Base-by-base conservation (phyloP, 2,329 filamentous ascomycete species). In the Chaetomium globosum region DNA sequence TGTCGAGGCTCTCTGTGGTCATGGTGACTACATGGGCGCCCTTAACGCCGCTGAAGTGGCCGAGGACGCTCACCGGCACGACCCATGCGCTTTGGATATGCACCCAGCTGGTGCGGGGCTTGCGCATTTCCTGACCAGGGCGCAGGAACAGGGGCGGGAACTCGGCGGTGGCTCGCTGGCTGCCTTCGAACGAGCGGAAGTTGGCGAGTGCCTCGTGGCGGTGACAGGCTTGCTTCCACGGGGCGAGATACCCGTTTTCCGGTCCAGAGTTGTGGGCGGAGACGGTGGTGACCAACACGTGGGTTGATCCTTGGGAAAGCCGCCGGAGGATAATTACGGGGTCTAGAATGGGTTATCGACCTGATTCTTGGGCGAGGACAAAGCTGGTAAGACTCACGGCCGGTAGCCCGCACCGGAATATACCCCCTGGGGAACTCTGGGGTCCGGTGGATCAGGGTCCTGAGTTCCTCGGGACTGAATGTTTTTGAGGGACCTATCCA, bases 111-210 rank as follows among this genome's bases (percentile, higher is more conserved):
- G 71, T 49, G 23, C 33, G 31, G 0, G 67, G 65, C 62, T 73
- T 73, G 21, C 71, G 70, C 66, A 73, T 68, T n/a, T 26, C 26
- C 23, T 64, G 59, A 10, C 66, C 68, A 7, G 66, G 68, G 13
- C 65, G 68, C 9, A 77, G 74, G 10, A 53, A 43, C 13, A 78
- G 75, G 16, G 28, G 64, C 21, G 21, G 30, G 13, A n/a, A 52
- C 56, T 0, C 43, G 10, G 31, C 62, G 58, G 1, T 62, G 8
- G 21, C 64, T 23, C 43, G 63, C 48, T 61, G 53, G 30, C 12
- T 31, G 23, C 63, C 63, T 2, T 5, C 10, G 48, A 65, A 65
- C 10, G 63, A 39, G 5, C 58, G 63, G 46, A 65, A 65, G 53
- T 62, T 53, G 4, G 5, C 31, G 19, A 4, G 30, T 13, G 23